phyloP scores from a whole-genome alignment of 2,329 filamentous ascomycete species.

The Arachnopeziza araneosa region DNA sequence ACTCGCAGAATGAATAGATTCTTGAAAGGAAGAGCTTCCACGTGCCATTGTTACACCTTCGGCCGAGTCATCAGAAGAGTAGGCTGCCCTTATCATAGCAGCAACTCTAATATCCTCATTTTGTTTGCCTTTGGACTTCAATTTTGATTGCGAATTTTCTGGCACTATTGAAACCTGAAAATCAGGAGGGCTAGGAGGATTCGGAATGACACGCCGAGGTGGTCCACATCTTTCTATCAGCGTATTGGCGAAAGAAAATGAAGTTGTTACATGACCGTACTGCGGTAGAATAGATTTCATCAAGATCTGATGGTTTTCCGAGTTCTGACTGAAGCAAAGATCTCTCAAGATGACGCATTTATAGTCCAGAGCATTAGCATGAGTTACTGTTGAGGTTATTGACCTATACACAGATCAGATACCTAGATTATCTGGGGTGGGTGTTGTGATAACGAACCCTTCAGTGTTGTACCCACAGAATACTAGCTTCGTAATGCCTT shows the following conservation, averaged over 20 bases:
- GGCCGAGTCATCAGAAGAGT: too few relatives aligned
- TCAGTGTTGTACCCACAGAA: too few relatives aligned
- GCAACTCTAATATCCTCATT: neutral
- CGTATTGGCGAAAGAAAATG: neutral
- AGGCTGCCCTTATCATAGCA: too few relatives aligned
- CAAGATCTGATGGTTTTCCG: neutral
- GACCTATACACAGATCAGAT: too few relatives aligned
- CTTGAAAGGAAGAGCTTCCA: too few relatives aligned
- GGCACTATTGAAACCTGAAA: neutral
- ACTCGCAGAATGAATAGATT: too few relatives aligned
- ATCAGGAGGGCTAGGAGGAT: neutral
- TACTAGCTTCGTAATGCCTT: too few relatives aligned
- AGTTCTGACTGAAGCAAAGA: neutral
- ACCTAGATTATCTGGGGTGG: too few relatives aligned
- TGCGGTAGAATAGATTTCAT: neutral
- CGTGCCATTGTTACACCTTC: too few relatives aligned
- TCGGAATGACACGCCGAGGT: neutral
- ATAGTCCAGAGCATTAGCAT: too few relatives aligned
- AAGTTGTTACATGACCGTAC: neutral
- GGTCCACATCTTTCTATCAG: neutral
- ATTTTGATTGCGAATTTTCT: neutral
- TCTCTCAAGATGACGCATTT: neutral
- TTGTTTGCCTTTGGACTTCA: neutral
- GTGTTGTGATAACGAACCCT: too few relatives aligned
- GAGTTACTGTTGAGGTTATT: too few relatives aligned